phyloP scores from a whole-genome alignment of 106 monocot genomes.

The Dendrobium nobile region DNA sequence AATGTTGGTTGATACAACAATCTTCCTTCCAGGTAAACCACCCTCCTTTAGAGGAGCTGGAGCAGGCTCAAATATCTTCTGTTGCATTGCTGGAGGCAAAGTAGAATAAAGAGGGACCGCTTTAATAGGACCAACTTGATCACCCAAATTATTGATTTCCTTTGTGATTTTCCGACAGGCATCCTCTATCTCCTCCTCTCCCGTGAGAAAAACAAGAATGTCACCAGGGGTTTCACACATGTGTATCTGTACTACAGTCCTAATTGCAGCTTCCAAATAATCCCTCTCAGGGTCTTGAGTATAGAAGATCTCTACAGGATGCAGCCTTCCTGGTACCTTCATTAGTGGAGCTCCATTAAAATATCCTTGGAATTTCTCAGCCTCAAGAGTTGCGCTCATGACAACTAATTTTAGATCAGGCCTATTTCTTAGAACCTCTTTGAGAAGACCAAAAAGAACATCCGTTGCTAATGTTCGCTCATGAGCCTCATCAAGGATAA shows the following conservation, averaged over 20 bases:
- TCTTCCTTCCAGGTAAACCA: conserved; percentile 64
- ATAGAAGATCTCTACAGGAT: conserved; percentile 75
- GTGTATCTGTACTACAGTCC: conserved; percentile 72
- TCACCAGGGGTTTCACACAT: conserved; percentile 67
- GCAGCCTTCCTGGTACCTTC: conserved; percentile 60
- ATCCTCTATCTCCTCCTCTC: conserved; percentile 75
- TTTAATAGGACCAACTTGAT: conserved; percentile 70
- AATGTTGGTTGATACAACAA: conserved; percentile 78
- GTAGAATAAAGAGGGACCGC: conserved; percentile 65
- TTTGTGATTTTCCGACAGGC: conserved; percentile 58
- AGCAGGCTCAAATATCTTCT: conserved; percentile 67
- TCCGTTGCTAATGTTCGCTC: no score
- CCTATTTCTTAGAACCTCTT: no score
- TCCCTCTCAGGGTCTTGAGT: conserved; percentile 66
- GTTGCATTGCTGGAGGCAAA: conserved; percentile 62
- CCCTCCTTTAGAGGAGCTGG: conserved; percentile 48
- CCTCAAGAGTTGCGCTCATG: no score
- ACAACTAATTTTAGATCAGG: no score
- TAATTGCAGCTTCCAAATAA: conserved; percentile 73
- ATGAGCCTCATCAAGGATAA: no score
- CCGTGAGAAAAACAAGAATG: conserved; percentile 67
- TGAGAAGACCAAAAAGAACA: no score
- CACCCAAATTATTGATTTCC: conserved; percentile 63
- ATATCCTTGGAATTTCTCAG: no score
- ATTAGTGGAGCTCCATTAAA: no score